phyloP scores from a whole-genome alignment of 805 yeast genomes.

The Wickerhamomyces rabaulensis region DNA sequence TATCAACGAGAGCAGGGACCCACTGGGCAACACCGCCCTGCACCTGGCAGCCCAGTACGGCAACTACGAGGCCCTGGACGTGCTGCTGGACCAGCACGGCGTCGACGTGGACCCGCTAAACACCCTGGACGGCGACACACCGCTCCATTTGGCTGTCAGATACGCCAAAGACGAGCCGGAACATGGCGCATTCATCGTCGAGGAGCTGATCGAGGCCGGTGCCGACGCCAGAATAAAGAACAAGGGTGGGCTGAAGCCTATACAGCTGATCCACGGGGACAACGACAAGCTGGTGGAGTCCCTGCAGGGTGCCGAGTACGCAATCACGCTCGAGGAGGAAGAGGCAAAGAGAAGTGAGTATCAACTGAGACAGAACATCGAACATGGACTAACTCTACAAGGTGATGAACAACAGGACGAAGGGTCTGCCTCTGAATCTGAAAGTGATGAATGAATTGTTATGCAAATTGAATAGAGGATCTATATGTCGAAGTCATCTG shows the following conservation, averaged over 20 bases:
- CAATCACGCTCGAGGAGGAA: conserved; percentile 35
- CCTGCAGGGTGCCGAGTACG: conserved; percentile 81
- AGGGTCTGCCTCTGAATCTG: conserved; percentile 20
- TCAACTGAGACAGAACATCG: conserved; percentile 2
- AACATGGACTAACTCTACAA: conserved; percentile 10
- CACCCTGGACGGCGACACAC: conserved; percentile 74
- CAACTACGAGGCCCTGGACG: conserved; percentile 79
- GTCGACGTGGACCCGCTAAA: conserved; percentile 84
- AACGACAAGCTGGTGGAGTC: conserved; percentile 54
- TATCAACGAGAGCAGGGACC: conserved; percentile 67
- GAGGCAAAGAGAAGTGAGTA: conserved; percentile 31
- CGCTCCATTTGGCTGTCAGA: conserved; percentile 79
- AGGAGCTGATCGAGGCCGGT: conserved; percentile 86
- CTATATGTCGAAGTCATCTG: conserved; percentile 35
- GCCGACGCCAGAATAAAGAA: conserved; percentile 68
- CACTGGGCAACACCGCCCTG: conserved; percentile 74
- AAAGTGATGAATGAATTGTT: conserved; percentile 6
- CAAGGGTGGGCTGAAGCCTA: conserved; percentile 64
- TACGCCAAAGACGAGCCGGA: conserved; percentile 79
- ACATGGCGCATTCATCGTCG: conserved; percentile 73
- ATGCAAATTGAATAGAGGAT: not conserved
- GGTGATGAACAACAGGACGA: conserved; percentile 28
- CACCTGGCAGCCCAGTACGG: conserved; percentile 83
- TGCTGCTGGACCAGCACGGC: conserved; percentile 78
- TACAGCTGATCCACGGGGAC: conserved; percentile 55